Evolutionary conservation across 2,329 filamentous ascomycete species (phyloP).

Genomic region (Chrysoporthe deuterocubensis): DNA sequence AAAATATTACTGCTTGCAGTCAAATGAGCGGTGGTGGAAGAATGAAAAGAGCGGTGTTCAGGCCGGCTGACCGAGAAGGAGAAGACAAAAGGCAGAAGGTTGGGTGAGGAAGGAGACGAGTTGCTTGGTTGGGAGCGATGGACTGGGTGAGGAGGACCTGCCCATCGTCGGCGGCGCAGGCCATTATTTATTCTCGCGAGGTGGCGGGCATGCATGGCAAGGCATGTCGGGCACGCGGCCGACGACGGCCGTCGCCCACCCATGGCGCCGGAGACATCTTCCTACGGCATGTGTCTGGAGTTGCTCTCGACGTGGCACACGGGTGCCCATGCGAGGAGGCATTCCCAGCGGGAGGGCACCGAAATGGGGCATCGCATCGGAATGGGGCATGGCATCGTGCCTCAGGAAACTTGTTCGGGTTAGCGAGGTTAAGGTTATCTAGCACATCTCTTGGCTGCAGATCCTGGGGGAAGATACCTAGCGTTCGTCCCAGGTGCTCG

Average conservation of each 20-base stretch:
- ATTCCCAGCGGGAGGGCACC: background rate
- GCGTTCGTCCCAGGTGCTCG: background rate
- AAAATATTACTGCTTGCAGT: constrained; percentile 5
- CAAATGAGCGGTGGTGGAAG: background rate
- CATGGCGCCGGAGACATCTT: constrained; percentile 5
- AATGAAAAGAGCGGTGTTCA: constrained; percentile 10
- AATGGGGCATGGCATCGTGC: background rate
- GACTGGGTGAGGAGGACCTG: background rate
- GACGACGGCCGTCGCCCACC: background rate
- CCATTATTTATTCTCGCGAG: constrained; percentile 5
- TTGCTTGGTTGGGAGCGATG: background rate
- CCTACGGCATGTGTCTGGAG: constrained; percentile 4
- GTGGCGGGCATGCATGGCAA: background rate
- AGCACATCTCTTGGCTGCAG: constrained; percentile 2
- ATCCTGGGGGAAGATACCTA: background rate
- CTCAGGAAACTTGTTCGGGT: background rate
- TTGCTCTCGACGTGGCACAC: background rate
- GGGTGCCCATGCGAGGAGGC: background rate
- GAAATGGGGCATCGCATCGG: background rate
- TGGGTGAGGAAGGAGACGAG: background rate
- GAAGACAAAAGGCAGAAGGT: background rate
- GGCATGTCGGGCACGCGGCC: too few species aligned
- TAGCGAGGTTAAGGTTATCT: constrained; percentile 4
- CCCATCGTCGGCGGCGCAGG: background rate
- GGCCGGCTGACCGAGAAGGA: constrained; percentile 8